Conservation (phyloP, 768 basidiomycete species). For the Chlorophyllum brunneum region DNA sequence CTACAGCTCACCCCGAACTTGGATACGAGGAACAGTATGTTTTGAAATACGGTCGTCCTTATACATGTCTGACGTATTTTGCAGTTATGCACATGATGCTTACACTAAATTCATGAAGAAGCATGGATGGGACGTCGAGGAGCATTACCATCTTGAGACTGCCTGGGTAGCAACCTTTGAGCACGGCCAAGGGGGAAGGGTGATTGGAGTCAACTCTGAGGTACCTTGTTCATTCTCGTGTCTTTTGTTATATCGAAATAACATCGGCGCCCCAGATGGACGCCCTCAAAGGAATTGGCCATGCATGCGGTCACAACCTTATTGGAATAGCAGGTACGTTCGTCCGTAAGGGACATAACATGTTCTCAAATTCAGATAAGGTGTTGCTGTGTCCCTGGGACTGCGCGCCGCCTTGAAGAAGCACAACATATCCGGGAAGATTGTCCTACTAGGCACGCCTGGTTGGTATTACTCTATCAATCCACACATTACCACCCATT, state of each 20-base stretch:
- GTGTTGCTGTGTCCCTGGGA: constrained; percentile 68
- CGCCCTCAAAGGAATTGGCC: constrained; percentile 57
- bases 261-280: constrained; percentile 43
- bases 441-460: constrained; percentile 75
- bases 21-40: constrained; percentile 62
- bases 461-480: constrained; percentile 34
- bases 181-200: constrained; percentile 62
- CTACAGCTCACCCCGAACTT: constrained; percentile 65
- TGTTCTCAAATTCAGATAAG: constrained; percentile 24
- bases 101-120: constrained; percentile 64
- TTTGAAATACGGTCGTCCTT: not conserved
- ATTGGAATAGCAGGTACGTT: constrained; percentile 60
- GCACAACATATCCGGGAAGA: constrained; percentile 61
- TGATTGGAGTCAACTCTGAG: constrained; percentile 79
- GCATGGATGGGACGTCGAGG: constrained; percentile 62
- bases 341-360: not conserved
- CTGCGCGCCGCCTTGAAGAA: constrained; percentile 61
- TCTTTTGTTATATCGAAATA: not conserved
- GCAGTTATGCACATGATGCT: constrained; percentile 67
- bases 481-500: not conserved
- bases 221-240: constrained; percentile 23
- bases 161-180: constrained; percentile 73
- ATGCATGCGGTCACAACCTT: constrained; percentile 81
- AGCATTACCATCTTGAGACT: constrained; percentile 60
- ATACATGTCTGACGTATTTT: not conserved